Evolutionary conservation across 2,329 filamentous ascomycete genomes (phyloP).

Genomic region (Pseudonectria buxi): DNA sequence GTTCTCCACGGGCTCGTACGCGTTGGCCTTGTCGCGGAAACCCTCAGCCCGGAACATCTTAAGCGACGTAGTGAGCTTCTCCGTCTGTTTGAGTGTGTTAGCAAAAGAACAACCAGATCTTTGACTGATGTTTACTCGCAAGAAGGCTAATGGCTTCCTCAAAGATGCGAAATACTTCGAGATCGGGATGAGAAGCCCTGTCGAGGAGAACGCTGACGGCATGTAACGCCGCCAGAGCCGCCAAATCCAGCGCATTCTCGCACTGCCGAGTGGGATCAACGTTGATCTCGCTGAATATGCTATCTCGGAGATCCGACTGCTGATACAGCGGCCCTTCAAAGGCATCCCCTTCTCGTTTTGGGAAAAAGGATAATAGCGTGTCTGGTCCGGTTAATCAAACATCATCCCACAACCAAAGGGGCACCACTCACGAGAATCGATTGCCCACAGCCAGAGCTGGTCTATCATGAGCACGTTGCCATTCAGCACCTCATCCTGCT

Average conservation of each 20-base stretch:
- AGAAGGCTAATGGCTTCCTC: constrained; percentile 59
- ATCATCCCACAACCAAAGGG: accelerated
- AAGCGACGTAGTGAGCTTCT: constrained; percentile 55
- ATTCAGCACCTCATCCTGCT: constrained; percentile 36
- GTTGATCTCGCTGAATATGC: constrained; percentile 60
- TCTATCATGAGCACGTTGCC: constrained; percentile 62
- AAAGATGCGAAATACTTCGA: constrained; percentile 59
- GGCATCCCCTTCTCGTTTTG: constrained; percentile 46
- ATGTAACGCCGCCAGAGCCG: constrained; percentile 54
- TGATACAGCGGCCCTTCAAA: constrained; percentile 50
- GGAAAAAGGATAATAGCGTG: constrained; percentile 49
- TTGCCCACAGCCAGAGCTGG: constrained; percentile 56
- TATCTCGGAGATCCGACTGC: constrained; percentile 56
- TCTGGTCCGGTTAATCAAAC: background rate
- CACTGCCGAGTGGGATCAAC: constrained; percentile 57
- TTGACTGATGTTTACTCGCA: constrained; percentile 27
- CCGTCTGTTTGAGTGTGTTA: constrained; percentile 36
- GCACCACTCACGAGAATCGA: constrained; percentile 41
- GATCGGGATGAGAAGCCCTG: constrained; percentile 50
- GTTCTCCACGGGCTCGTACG: constrained; percentile 34
- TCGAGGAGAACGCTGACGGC: constrained; percentile 57
- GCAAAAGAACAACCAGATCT: accelerated
- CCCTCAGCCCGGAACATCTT: constrained; percentile 55
- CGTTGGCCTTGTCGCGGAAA: constrained; percentile 39
- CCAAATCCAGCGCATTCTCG: constrained; percentile 55